Evolutionary conservation across 169 alveolate species (phyloP).

Genomic region (Theileria sp.): DNA sequence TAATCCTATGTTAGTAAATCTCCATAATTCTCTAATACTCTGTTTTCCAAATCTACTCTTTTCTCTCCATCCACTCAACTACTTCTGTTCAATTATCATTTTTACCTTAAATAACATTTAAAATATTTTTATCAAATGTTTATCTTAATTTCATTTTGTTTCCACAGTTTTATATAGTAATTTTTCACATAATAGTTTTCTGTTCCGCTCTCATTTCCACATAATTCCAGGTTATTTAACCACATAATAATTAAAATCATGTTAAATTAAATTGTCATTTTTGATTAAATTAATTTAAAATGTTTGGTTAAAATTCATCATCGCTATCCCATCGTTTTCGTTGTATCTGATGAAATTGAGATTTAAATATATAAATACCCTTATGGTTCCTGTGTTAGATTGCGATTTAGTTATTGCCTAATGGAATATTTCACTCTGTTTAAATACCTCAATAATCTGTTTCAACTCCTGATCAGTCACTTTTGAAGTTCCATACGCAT

Average conservation of each 20-base stretch:
- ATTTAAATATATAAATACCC: neutral
- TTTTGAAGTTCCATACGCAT: slow-evolving; percentile 20
- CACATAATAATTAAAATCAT: neutral
- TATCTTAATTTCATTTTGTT: neutral
- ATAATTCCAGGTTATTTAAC: neutral
- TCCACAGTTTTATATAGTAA: neutral
- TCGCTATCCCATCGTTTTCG: slow-evolving; percentile 21
- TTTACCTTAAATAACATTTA: neutral
- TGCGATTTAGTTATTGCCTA: slow-evolving; percentile 35
- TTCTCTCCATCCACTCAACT: neutral
- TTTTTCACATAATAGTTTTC: neutral
- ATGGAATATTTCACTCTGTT: neutral
- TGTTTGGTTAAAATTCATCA: neutral
- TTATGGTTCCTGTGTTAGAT: slow-evolving; percentile 13
- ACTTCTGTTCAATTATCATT: neutral
- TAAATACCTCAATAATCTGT: slow-evolving; percentile 54
- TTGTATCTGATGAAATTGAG: slow-evolving; percentile 11
- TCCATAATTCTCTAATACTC: neutral
- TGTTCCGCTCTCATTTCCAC: neutral
- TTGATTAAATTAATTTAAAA: too few species aligned
- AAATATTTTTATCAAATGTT: neutral
- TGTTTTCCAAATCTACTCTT: neutral
- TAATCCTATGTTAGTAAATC: neutral
- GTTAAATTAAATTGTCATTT: neutral
- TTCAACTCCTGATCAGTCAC: slow-evolving; percentile 45